Percentiles rank a stretch among this genome's conserved stretches.
phyloP scores from a whole-genome alignment of 2,329 filamentous ascomycete genomes.

The Xenoacremonium recifei region DNA sequence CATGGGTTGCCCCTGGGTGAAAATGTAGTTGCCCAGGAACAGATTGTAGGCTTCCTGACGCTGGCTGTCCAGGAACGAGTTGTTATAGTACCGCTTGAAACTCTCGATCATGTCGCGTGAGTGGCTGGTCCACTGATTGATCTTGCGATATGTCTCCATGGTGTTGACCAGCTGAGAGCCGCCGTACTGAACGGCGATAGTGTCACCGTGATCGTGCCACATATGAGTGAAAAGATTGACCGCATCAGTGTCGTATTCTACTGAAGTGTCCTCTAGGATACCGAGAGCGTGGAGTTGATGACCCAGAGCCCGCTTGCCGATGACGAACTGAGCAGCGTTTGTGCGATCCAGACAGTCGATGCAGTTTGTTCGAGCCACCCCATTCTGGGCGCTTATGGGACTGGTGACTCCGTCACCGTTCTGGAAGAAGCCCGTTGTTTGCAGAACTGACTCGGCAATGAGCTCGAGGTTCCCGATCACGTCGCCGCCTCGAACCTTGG shows the following conservation, averaged over 20 bases:
- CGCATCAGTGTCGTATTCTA: slow-evolving; percentile 93
- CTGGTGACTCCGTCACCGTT: slow-evolving; percentile 75
- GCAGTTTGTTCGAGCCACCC: slow-evolving; percentile 91
- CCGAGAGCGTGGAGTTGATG: slow-evolving; percentile 91
- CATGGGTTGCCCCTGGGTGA: slow-evolving; percentile 83
- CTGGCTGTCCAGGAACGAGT: slow-evolving; percentile 96
- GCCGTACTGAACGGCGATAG: slow-evolving; percentile 95
- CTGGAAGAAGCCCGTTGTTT: slow-evolving; percentile 88
- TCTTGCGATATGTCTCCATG: slow-evolving; percentile 98
- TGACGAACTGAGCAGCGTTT: slow-evolving; percentile 96
- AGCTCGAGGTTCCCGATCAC: slow-evolving; percentile 89
- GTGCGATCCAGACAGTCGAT: slow-evolving; percentile 97
- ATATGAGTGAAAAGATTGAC: slow-evolving; percentile 97
- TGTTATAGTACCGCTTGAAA: slow-evolving; percentile 99
- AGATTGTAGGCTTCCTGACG: slow-evolving; percentile 97
- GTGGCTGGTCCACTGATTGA: slow-evolving; percentile 98
- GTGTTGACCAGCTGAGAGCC: slow-evolving; percentile 98
- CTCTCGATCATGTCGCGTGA: slow-evolving; percentile 98
- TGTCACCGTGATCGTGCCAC: slow-evolving; percentile 97
- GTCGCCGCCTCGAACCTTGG: slow-evolving; percentile 88
- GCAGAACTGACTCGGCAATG: slow-evolving; percentile 85
- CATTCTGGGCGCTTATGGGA: slow-evolving; percentile 74
- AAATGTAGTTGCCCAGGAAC: slow-evolving; percentile 95
- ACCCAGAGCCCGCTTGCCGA: slow-evolving; percentile 89
- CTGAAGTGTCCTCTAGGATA: slow-evolving; percentile 72